Conservation (phyloP, 495 filamentous ascomycete genomes). For the Penicillium flavigenum region DNA sequence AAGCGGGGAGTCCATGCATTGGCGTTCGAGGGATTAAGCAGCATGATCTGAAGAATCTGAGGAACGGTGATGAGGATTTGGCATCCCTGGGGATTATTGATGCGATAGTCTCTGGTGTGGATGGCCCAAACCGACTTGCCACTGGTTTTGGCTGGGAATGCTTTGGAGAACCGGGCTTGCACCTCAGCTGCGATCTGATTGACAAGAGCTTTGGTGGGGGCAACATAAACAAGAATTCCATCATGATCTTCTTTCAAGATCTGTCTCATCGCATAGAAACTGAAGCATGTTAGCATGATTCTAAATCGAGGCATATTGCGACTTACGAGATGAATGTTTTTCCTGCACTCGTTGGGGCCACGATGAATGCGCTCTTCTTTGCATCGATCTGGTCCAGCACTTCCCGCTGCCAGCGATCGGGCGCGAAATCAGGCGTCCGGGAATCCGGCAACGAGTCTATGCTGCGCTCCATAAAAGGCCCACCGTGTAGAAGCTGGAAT, state of each 20-base stretch:
- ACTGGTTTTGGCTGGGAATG: slow-evolving; percentile 43
- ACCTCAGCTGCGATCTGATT: slow-evolving; percentile 82
- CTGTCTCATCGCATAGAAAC: slow-evolving; percentile 79
- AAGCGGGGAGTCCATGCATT: slow-evolving; percentile 64
- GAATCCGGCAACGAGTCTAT: slow-evolving; percentile 65
- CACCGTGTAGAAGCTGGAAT: slow-evolving; percentile 67
- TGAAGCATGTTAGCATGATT: slow-evolving; percentile 9
- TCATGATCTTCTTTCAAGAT: slow-evolving; percentile 64
- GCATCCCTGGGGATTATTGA: slow-evolving; percentile 69
- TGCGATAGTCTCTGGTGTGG: slow-evolving; percentile 69
- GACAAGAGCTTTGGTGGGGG: slow-evolving; percentile 78
- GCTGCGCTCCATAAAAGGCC: slow-evolving; percentile 70
- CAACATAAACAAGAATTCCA: slow-evolving; percentile 72
- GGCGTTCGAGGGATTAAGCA: slow-evolving; percentile 66
- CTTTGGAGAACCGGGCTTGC: slow-evolving; percentile 65
- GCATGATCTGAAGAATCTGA: slow-evolving; percentile 76
- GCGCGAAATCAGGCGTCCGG: slow-evolving; percentile 63
- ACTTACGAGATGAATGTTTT: slow-evolving; percentile 57
- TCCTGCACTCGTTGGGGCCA: slow-evolving; percentile 73
- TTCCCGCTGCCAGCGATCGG: slow-evolving; percentile 72
- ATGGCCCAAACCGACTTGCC: slow-evolving; percentile 76
- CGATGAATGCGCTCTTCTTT: slow-evolving; percentile 66
- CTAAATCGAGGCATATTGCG: background rate
- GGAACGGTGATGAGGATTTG: slow-evolving; percentile 77
- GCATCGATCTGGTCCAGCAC: slow-evolving; percentile 73